phyloP scores from a whole-genome alignment of 2,329 filamentous ascomycete genomes.

The Microcyclospora tardicrescens region DNA sequence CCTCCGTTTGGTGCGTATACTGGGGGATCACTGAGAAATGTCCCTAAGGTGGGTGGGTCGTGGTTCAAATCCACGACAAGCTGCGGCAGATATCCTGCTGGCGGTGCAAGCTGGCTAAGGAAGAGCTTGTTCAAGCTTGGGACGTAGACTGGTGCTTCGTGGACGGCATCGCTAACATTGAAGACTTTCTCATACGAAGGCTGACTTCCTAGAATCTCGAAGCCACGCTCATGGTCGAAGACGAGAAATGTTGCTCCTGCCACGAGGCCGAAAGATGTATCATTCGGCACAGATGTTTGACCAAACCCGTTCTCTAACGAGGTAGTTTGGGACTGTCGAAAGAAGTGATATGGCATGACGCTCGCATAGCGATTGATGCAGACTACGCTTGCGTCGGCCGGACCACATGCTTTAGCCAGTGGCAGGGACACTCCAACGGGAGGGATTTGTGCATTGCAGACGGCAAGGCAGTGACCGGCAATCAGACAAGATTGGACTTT shows the following conservation, averaged over 20 bases:
- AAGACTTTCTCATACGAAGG: slow-evolving; percentile 29
- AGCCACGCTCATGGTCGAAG: slow-evolving; percentile 25
- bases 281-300: slow-evolving; percentile 23
- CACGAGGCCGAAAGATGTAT: slow-evolving; percentile 21
- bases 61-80: slow-evolving; percentile 29
- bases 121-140: slow-evolving; percentile 29
- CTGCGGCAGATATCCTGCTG: slow-evolving; percentile 26
- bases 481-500: no score
- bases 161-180: slow-evolving; percentile 25
- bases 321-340: slow-evolving; percentile 18
- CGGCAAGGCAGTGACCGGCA: neutral
- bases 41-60: slow-evolving; percentile 27
- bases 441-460: neutral
- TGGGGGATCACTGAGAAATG: slow-evolving; percentile 29
- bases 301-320: slow-evolving; percentile 11
- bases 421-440: slow-evolving; percentile 3
- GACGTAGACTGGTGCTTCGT: slow-evolving; percentile 33
- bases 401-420: slow-evolving; percentile 9
- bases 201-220: slow-evolving; percentile 25
- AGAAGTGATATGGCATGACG: slow-evolving; percentile 28
- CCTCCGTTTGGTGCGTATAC: slow-evolving; percentile 34
- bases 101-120: slow-evolving; percentile 26
- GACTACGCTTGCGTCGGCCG: slow-evolving; percentile 15
- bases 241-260: slow-evolving; percentile 26
- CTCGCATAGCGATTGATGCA: slow-evolving; percentile 28